These are phyloP conservation scores for Phaeosphaeriaceae sp. DNA, from an alignment of 2,329 filamentous ascomycete genomes.

Conservation along the genomic window DNA sequence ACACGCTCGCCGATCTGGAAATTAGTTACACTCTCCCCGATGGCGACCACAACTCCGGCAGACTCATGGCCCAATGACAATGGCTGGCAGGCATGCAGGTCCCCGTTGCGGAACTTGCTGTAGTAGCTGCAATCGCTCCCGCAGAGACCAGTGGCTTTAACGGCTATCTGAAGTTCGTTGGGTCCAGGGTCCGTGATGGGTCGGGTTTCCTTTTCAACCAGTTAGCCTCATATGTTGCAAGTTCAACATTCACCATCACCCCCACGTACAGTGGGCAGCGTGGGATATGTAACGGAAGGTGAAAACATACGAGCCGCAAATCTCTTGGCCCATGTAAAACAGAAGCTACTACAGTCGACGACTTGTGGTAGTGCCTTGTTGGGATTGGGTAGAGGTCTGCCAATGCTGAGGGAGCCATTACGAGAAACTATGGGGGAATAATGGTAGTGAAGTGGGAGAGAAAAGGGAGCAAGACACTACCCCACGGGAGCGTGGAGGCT, in stretches of 20 bases:
- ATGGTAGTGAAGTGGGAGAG: constrained; percentile 28
- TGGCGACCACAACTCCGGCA: constrained; percentile 47
- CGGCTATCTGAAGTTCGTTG: constrained; percentile 68
- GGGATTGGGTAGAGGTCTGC: constrained; percentile 49
- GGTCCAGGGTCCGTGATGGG: constrained; percentile 60
- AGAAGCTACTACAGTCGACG: constrained; percentile 47
- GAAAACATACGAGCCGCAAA: constrained; percentile 50
- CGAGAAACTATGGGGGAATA: constrained; percentile 32
- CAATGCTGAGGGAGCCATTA: constrained; percentile 51
- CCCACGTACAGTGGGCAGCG: constrained; percentile 41
- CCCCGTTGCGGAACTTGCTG: constrained; percentile 74
- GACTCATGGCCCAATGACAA: constrained; percentile 62
- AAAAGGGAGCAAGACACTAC: constrained; percentile 35
- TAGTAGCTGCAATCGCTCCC: constrained; percentile 75
- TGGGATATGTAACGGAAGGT: constrained; percentile 43
- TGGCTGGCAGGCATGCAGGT: constrained; percentile 69
- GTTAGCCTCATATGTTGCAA: constrained; percentile 29
- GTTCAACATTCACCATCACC: constrained; percentile 27
- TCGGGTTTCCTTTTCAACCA: constrained; percentile 59
- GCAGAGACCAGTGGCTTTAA: constrained; percentile 72
- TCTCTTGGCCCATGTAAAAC: constrained; percentile 52
- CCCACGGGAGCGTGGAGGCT: constrained; percentile 48
- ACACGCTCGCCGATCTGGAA: constrained; percentile 50
- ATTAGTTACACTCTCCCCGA: constrained; percentile 46
- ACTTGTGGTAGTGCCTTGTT: constrained; percentile 47